phyloP scores from a whole-genome alignment of 306 rosid genomes.

The Vigna radiata region DNA sequence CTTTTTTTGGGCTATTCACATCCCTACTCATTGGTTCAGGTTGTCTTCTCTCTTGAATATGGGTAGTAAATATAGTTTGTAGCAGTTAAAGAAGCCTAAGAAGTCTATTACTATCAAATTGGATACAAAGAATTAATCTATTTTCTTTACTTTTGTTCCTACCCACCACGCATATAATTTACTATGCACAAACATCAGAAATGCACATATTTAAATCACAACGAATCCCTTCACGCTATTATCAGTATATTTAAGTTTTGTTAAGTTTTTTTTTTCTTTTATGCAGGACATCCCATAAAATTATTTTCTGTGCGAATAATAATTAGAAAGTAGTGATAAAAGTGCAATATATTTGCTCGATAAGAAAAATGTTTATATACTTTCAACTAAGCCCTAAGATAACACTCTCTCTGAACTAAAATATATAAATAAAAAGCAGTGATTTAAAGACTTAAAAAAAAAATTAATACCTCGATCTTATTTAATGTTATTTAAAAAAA shows the following conservation, averaged over 20 bases:
- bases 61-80: constrained; percentile 56
- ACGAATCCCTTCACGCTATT: neutral
- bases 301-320: too few species aligned
- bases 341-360: too few species aligned
- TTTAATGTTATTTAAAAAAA: too few species aligned
- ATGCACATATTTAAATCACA: neutral
- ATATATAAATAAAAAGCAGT: too few species aligned
- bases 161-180: neutral
- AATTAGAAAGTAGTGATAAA: too few species aligned
- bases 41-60: constrained; percentile 51
- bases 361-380: too few species aligned
- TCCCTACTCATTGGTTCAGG: constrained; percentile 45
- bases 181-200: constrained; percentile 2
- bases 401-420: too few species aligned
- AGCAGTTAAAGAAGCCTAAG: constrained; percentile 30
- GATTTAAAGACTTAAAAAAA: too few species aligned
- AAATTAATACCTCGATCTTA: too few species aligned
- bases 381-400: too few species aligned
- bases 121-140: constrained; percentile 46
- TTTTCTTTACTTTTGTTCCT: constrained; percentile 30
- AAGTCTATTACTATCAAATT: constrained; percentile 43
- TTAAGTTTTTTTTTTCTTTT: too few species aligned
- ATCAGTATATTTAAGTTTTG: neutral
- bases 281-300: too few species aligned
- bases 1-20: constrained; percentile 50